Conservation (phyloP, 345 rosid species). For the Melastoma malabathricum region DNA sequence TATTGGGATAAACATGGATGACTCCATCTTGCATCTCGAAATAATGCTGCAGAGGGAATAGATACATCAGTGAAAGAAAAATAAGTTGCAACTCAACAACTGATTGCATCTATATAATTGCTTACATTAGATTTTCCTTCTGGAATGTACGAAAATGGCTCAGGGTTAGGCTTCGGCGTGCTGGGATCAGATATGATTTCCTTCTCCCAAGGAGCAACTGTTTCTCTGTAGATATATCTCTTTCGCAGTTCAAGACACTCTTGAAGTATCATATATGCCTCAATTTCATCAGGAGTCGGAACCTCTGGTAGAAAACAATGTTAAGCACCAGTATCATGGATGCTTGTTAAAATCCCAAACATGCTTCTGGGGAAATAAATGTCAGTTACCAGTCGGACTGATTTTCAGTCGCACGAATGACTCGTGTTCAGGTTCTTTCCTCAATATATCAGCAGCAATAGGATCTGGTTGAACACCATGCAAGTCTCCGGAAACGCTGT, state of each 20-base stretch:
- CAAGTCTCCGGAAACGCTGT: constrained; percentile 85
- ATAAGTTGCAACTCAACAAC: neutral
- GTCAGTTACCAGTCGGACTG: constrained; percentile 43
- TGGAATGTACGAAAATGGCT: constrained; percentile 62
- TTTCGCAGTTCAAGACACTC: constrained; percentile 90
- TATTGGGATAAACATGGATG: constrained; percentile 70
- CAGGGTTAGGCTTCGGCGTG: constrained; percentile 89
- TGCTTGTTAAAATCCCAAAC: neutral
- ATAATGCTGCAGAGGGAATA: constrained; percentile 44
- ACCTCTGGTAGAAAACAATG: constrained; percentile 32
- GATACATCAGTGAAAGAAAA: neutral
- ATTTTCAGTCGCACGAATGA: constrained; percentile 77
- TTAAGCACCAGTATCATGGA: neutral
- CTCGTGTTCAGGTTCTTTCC: constrained; percentile 98
- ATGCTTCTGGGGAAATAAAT: too few relatives aligned
- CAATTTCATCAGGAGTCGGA: constrained; percentile 78
- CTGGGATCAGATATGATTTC: constrained; percentile 93
- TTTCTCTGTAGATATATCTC: constrained; percentile 67
- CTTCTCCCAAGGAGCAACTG: constrained; percentile 91
- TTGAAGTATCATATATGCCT: constrained; percentile 64
- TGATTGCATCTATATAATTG: neutral
- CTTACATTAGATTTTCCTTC: constrained; percentile 78
- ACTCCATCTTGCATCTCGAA: constrained; percentile 97
- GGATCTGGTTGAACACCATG: constrained; percentile 99
- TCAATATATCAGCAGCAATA: constrained; percentile 91